Evolutionary conservation across 768 basidiomycete genomes (phyloP).

Genomic region (Phaeotremella skinneri): DNA sequence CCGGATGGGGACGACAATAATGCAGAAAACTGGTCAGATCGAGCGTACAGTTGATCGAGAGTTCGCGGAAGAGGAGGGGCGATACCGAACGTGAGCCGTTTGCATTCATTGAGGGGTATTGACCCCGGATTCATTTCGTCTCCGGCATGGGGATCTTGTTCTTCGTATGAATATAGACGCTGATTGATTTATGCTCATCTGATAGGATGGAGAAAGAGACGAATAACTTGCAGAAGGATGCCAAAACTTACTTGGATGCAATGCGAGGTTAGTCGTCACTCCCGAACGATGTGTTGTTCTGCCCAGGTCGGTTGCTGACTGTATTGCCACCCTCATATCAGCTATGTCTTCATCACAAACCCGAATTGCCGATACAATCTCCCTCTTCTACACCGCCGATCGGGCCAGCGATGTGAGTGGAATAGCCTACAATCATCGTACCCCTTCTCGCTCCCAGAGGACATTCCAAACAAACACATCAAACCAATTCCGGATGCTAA

Average conservation of each 20-base stretch:
- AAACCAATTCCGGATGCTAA: constrained; percentile 4
- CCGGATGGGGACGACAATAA: constrained; percentile 85
- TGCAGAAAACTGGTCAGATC: constrained; percentile 98
- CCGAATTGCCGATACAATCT: constrained; percentile 87
- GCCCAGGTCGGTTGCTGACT: constrained; percentile 4
- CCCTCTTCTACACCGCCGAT: constrained; percentile 70
- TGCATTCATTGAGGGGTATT: neutral
- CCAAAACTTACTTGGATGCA: constrained; percentile 89
- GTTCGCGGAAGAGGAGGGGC: constrained; percentile 85
- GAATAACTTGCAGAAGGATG: constrained; percentile 86
- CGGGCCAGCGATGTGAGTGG: constrained; percentile 57
- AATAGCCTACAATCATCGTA: neutral
- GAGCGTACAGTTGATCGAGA: constrained; percentile 93
- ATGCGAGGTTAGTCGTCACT: constrained; percentile 69
- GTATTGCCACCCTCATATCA: constrained; percentile 45
- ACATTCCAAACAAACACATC: neutral
- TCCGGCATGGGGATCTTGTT: no score
- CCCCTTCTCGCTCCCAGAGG: neutral
- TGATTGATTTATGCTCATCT: neutral
- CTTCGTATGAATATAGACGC: neutral
- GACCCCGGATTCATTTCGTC: neutral
- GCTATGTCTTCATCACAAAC: constrained; percentile 94
- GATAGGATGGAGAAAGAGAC: constrained; percentile 94
- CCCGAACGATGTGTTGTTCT: neutral
- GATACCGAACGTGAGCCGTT: constrained; percentile 73